Evolutionary conservation across 176 grass and related monocot species (phyloP), one percentile per base, ranked within the genome.

Genomic region (Metroxylon sagu): DNA sequence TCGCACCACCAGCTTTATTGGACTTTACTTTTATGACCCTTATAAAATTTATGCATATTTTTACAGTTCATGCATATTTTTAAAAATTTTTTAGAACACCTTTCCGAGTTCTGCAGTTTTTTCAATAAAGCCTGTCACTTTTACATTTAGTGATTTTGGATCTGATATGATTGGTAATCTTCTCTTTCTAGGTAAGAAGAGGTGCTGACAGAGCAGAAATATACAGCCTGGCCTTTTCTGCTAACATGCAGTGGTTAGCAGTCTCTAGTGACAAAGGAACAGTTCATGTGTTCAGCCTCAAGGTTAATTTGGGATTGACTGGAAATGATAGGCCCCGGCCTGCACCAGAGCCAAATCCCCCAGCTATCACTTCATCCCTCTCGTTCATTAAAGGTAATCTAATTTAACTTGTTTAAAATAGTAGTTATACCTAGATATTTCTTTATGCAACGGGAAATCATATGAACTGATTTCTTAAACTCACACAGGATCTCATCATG

Each of bases 261-360:
- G 82, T 83, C 35, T 81, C 85, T 6, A 95, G 90, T 55, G 77
- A 86, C 76, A 95, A 86, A 55, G 85, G 76, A 12, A 95, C 90
- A 1, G 77, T 95, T 6, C 90, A 95, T 48, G 79, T 95, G 17
- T 95, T 95, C 48, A 72, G 16, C 23, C 50, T 95, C 50, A 99
- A 99, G 28, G 74, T 93, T 62, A 99, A 98, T 79, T 48, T 74
- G 5, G 14, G 79, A 62, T 43, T 50, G n/a, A 18, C 56, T 6
- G 86, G 58, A 30, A 71, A 76, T 53, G 94, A 99, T 53, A 93
- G 76, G 25, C 79, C 79, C 30, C 72, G 73, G 21, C 67, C 82
- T 18, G 82, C 51, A 70, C 66, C 28, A 67, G 57, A 66, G 26
- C 64, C 82, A 50, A 76, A 71, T 67, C 71, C 67, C 57, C 79